Evolutionary conservation across 73 alveolate genomes (phyloP), one percentile per base, ranked within the genome.

Genomic region (Effrenium voratum): DNA sequence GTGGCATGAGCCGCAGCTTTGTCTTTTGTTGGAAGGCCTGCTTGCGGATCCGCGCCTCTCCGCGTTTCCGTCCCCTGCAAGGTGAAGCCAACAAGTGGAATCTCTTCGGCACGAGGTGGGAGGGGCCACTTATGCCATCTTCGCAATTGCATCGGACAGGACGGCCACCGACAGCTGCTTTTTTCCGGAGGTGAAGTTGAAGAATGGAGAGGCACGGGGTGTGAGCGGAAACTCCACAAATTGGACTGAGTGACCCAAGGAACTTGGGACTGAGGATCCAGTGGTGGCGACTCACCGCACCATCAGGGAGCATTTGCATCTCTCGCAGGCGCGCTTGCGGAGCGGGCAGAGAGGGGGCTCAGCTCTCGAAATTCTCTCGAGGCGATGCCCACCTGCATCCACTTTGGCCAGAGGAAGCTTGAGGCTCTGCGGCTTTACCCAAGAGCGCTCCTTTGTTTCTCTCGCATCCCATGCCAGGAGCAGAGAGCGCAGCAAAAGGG

Each of bases 341-440:
- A 36, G 83, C 12, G 34, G 49, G 52, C 19, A 52, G 26, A 52
- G 26, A 52, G 26, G 19, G 19, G 19, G 19, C 63, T 12, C 63
- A 19, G 19, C 63, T 8, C 26, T 19, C 8, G 8, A 19, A 52
- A 19, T 19, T 52, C 19, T 52, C 50, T 5, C 86, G 59, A 76
- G 96, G 96, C 96, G 22, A 88, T 88, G 96, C 96, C 96, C 15
- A 88, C 40, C 40, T 88, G 96, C 96, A 88, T 88, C 44, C 72
- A 36, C 36, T 88, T 88, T 45, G 96, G 96, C 57, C 38, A 88
- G 36, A 50, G 49, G 32, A 85, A 44, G 50, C 47, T 88, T 24
- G 96, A 88, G 96, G 96, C 63, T 52, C 26, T 52, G 63, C 63
- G 19, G 26, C 63, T 52, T 52, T 52, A 19, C 63, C 63, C 19